Evolutionary conservation across 768 basidiomycete species (phyloP), one percentile per base, ranked within the genome.

Genomic region (Agaricus blazei): DNA sequence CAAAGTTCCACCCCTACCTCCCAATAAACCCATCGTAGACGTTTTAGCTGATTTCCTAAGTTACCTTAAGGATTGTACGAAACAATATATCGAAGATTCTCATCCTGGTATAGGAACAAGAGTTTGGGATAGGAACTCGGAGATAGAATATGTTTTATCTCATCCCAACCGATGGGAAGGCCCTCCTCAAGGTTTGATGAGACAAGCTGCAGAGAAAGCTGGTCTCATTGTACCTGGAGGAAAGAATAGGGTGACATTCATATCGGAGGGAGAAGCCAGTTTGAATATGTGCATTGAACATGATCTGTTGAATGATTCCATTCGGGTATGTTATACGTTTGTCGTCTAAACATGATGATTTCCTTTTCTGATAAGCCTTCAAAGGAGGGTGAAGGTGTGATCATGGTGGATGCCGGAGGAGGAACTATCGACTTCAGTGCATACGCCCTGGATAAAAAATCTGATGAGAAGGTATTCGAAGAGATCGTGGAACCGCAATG

Each of bases 121-220:
- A 27, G 14, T 60, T 9, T 60, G 60, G 57, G 29, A 45, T 4
- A 26, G 24, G 9, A 67, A 75, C 54, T 60, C 66, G 14, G 66
- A 62, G 5, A 72, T 79, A 34, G 74, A 80, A 19, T 81, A 76
- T 58, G 71, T 87, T 3, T 69, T 87, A 9, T 72, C 76, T 0
- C 83, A 85, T 59, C 84, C 84, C 2, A 85, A 85, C 57, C 82
- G 81, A 0, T 87, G 83, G 82, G 82, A 79, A 54, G 79, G 80
- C 0, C 62, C 63, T 1, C 83, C 86, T 55, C 84, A 84, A 58
- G 67, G 64, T 6, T 68, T 75, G 59, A 80, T 87, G 69, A 74
- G 83, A 2, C 58, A 67, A 26, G 83, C 84, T 0, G 81, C 81
- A 0, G 67, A 76, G 3, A 50, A 66, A 14, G 83, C 80, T 0